These are phyloP conservation scores for Phytopythium montanum DNA, from an alignment of 352 stramenopile species.

Conservation along the genomic window DNA sequence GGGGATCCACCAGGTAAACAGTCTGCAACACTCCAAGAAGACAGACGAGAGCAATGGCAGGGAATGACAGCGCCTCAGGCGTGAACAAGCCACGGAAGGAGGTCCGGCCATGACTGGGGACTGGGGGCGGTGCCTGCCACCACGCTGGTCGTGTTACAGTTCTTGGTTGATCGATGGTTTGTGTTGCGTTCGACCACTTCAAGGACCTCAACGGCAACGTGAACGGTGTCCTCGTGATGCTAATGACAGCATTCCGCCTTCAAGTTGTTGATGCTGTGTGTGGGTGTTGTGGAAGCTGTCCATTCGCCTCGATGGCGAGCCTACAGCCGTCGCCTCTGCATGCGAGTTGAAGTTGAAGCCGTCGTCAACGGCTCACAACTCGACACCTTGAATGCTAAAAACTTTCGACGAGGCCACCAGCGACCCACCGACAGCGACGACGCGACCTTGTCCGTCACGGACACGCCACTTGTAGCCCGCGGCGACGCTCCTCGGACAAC, in stretches of 20 bases:
- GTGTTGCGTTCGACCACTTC: slow-evolving; percentile 15
- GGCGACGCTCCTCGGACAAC: no score
- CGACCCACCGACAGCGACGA: background rate
- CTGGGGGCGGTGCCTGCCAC: no score
- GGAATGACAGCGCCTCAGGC: no score
- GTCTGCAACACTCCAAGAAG: no score
- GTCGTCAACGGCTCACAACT: background rate
- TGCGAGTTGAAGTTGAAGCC: background rate
- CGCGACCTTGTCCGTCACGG: background rate
- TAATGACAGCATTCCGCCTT: background rate
- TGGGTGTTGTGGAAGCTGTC: background rate
- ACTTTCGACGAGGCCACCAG: background rate
- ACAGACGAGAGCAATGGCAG: no score
- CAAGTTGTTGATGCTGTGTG: no score
- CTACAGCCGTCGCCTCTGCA: background rate
- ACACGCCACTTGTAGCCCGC: background rate
- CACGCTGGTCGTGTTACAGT: no score
- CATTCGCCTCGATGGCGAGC: background rate
- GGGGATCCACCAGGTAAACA: background rate
- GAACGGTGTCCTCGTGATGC: slow-evolving; percentile 22
- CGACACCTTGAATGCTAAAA: background rate
- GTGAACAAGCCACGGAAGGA: no score
- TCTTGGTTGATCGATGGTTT: no score
- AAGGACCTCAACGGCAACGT: slow-evolving; percentile 25
- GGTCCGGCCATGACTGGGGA: no score